Conservation (phyloP, 257 asterid species). For the Thymus mandschuricus region DNA sequence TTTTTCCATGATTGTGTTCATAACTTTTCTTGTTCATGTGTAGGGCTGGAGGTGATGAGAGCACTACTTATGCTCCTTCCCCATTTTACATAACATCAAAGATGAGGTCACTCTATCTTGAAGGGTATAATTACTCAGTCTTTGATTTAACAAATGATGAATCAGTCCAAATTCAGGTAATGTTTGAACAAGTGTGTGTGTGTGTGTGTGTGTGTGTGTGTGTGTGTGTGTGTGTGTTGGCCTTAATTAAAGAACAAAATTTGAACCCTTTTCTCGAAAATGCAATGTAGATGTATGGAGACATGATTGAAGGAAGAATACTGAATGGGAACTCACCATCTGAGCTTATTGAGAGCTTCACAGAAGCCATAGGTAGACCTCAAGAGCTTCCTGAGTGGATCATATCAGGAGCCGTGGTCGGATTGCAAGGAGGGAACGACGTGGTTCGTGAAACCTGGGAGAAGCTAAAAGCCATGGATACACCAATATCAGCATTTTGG, state of each 20-base stretch:
- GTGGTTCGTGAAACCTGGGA: conserved; percentile 61
- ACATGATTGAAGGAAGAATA: conserved; percentile 74
- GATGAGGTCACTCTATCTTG: conserved; percentile 88
- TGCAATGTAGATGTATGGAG: conserved; percentile 68
- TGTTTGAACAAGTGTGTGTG: background rate
- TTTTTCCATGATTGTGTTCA: conserved; percentile 5
- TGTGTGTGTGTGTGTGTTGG: background rate
- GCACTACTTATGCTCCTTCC: conserved; percentile 97
- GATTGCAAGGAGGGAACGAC: conserved; percentile 94
- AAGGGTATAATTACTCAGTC: conserved; percentile 87
- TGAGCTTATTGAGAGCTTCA: conserved; percentile 78
- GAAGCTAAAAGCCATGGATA: conserved; percentile 55
- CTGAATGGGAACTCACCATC: conserved; percentile 79
- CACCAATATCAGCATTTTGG: conserved; percentile 98
- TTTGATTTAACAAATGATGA: conserved; percentile 83
- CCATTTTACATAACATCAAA: conserved; percentile 90
- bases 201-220: background rate
- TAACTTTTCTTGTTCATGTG: conserved; percentile 23
- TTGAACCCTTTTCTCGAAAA: conserved; percentile 25
- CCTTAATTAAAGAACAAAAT: no score
- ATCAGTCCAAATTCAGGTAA: conserved; percentile 86
- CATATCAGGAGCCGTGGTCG: conserved; percentile 92
- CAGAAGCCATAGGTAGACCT: conserved; percentile 85
- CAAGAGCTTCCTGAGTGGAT: conserved; percentile 93
- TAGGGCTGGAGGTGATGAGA: conserved; percentile 96